Percentiles rank a stretch among this genome's conserved stretches.
phyloP scores from a whole-genome alignment of 2,329 filamentous ascomycete genomes.

The Ceratocystis eucalypticola region DNA sequence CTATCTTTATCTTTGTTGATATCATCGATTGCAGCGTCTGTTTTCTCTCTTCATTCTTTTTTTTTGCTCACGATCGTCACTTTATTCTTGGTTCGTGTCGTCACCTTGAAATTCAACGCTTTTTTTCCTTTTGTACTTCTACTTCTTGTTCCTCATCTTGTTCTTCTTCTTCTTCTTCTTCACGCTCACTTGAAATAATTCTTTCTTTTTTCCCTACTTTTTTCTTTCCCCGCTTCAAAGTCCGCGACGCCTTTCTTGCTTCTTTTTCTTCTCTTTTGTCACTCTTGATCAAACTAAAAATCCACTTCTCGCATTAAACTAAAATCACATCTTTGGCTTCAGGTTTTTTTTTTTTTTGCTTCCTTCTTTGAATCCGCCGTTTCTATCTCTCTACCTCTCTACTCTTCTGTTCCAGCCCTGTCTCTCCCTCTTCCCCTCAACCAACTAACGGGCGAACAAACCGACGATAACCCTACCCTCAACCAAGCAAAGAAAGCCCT shows the following conservation, averaged over 20 bases:
- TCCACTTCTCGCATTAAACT: too few relatives aligned
- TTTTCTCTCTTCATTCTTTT: too few relatives aligned
- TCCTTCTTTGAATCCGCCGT: not conserved
- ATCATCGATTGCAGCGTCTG: too few relatives aligned
- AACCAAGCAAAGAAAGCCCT: too few relatives aligned
- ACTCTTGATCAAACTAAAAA: not conserved
- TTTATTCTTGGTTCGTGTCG: not conserved
- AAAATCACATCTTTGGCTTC: not conserved
- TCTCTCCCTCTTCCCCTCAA: not conserved
- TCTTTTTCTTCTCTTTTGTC: not conserved
- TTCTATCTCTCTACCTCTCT: not conserved
- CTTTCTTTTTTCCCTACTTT: not conserved
- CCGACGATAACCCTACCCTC: too few relatives aligned
- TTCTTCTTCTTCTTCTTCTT: not conserved
- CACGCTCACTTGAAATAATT: not conserved
- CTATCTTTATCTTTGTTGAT: too few relatives aligned
- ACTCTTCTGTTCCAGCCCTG: not conserved
- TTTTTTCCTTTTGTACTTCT: not conserved
- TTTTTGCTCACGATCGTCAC: not conserved
- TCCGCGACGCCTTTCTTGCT: not conserved
- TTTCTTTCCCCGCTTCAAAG: not conserved
- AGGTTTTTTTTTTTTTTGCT: not conserved
- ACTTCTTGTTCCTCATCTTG: not conserved
- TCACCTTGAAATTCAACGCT: not conserved
- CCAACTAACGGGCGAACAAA: too few relatives aligned